Evolutionary conservation across 345 rosid genomes (phyloP), one percentile per base, ranked within the genome.

Genomic region (Lepidium didymum): DNA sequence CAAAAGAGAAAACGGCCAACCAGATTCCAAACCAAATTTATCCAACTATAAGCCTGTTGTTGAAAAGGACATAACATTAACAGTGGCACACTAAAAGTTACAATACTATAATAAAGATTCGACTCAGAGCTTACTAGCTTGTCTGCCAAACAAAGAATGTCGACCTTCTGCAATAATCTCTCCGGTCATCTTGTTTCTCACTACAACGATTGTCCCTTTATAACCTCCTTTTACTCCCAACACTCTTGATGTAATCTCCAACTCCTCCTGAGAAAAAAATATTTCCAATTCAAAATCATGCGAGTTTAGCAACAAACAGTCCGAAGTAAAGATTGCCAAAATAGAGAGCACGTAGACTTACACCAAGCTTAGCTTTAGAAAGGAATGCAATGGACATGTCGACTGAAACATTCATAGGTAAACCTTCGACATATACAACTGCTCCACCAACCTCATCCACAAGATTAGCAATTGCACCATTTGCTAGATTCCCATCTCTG

Each of bases 111-210:
- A 47, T 8, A 50, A 47, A 31, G 44, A n/a, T 57, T 40, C 2
- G 1, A 45, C 14, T 70, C 59, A 88, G 80, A 93, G 83, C 73
- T 88, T 88, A 84, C 95, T 93, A 67, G 73, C 44, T 64, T 72
- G 84, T 66, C 62, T 77, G 34, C 89, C 88, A 64, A 84, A 90
- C 84, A 87, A 41, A 5, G 97, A 93, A 81, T 93, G 98, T 12
- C 97, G 89, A 51, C 96, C 97, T 84, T 93, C 97, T 0, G 98
- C 98, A 33, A 93, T 78, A 46, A 87, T 45, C 82, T 90, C 95
- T 12, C 96, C 96, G 0, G 89, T 88, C 41, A 47, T 69, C 70
- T 87, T 88, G 79, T 87, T 93, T 70, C 80, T 87, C 25, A 93
- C 73, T 10, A 81, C 85, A 59, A 93, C 88, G 8, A 76, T 29